A percentile compares a stretch with the other conserved stretches of the same genome.
Evolutionary conservation across 2,329 filamentous ascomycete species (phyloP).

Genomic region (Paraphaeosphaeria minitans): DNA sequence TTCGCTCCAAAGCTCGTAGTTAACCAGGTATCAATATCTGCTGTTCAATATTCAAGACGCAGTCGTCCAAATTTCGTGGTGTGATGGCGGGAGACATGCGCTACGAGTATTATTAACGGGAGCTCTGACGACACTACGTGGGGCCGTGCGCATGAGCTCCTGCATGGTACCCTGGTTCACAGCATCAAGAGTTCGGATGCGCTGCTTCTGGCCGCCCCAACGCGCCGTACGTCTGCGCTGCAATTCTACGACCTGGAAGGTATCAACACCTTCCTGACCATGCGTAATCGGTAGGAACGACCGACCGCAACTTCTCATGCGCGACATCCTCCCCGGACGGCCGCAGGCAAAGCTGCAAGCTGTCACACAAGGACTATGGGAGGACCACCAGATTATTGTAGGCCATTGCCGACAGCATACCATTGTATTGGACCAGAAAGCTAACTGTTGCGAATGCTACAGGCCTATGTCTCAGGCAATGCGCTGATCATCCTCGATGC

Average conservation of each 20-base stretch:
- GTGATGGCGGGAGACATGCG: neutral
- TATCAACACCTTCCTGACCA: conserved; percentile 14
- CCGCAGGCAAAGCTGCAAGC: conserved; percentile 79
- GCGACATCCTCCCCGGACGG: conserved; percentile 78
- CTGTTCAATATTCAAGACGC: too few relatives aligned
- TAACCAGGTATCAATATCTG: neutral
- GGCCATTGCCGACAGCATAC: conserved; percentile 37
- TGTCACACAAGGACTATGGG: conserved; percentile 75
- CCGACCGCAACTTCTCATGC: conserved; percentile 58
- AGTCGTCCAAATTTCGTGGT: too few relatives aligned
- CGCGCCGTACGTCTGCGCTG: neutral
- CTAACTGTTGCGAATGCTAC: conserved; percentile 15
- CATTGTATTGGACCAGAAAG: conserved; percentile 3
- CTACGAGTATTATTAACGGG: conserved; percentile 2
- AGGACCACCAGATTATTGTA: conserved; percentile 74
- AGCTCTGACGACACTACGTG: conserved; percentile 28
- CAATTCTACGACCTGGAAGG: neutral
- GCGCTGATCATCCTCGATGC: conserved; percentile 83
- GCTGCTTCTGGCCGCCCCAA: neutral
- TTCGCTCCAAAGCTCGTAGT: neutral
- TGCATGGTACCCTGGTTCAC: conserved; percentile 8
- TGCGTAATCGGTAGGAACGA: conserved; percentile 30
- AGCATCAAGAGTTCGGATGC: conserved; percentile 2
- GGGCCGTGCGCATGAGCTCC: conserved; percentile 41
- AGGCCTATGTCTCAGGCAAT: conserved; percentile 90